Base-by-base conservation (phyloP, 495 filamentous ascomycete genomes). In the Paragyromitra xinjiangensis region DNA sequence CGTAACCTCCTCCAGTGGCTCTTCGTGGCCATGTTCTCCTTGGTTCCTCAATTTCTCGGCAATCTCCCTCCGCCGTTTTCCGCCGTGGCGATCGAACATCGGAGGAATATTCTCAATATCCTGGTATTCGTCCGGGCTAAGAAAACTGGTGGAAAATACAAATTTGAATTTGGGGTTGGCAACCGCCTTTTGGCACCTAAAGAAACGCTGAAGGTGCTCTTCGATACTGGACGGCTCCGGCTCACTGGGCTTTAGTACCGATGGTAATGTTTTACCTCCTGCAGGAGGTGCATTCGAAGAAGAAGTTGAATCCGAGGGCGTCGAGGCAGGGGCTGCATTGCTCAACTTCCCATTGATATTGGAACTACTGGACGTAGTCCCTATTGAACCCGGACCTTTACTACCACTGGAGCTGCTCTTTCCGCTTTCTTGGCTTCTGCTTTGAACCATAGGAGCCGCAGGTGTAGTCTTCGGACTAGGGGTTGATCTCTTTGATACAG, bases 31-130 rank as follows among this genome's bases (percentile, higher is more conserved):
- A 53, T 78, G 79, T 14, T 81, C 71, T 12, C 64, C 71, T 56
- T 82, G 78, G 42, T 56, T 90, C 87, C 63, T 91, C 88, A 76
- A n/a, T 67, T 78, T 88, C 70, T 94, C 89, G 11, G 90, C 89
- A 86, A 92, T 89, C 3, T 89, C 89, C 26, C 91, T 83, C 70
- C 94, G 89, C 82, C 91, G 93, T 37, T 89, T 88, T 12, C 93
- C 93, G 63, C 93, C 93, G 63, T 91, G 87, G 1, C 88, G 84
- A 82, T 97, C 94, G 73, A 97, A 94, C 58, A 98, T 86, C 1
- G 92, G 92, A 1, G 94, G 93, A 64, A 88, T 91, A 44, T 89
- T 86, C 45, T 87, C 84, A 19, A 93, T 87, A 12, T 85, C 82
- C 55, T 86, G 85, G 8, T 89, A 64, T 29, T 91, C 89, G 12